phyloP scores from a whole-genome alignment of 2,329 filamentous ascomycete genomes.

The Aspergillus brunneoviolaceus region DNA sequence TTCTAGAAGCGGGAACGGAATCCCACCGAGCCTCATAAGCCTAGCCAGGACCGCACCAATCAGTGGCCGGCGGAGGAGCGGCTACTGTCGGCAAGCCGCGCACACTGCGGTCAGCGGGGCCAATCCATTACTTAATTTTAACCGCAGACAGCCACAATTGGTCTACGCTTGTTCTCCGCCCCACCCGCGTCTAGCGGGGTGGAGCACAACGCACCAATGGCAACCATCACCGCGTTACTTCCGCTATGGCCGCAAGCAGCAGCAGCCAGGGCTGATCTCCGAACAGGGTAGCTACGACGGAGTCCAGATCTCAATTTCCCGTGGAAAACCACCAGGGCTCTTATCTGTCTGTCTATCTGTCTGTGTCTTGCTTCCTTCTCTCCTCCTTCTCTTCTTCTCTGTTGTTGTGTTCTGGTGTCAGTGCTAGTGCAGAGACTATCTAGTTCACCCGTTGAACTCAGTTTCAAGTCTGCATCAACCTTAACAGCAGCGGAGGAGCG shows the following conservation, averaged over 20 bases:
- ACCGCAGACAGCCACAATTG: conserved; percentile 2
- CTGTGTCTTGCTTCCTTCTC: neutral
- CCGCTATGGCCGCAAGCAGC: neutral
- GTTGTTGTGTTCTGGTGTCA: neutral
- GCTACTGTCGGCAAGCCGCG: conserved; percentile 1
- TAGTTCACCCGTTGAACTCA: neutral
- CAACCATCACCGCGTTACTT: neutral
- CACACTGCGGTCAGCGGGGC: neutral
- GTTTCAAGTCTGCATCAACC: neutral
- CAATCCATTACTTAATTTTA: conserved; percentile 12
- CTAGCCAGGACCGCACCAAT: conserved; percentile 2
- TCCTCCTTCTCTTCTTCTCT: neutral
- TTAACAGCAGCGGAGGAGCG: neutral
- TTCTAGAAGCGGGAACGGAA: conserved; percentile 4
- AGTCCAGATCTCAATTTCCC: neutral
- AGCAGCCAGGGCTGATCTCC: neutral
- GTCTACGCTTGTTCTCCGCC: neutral
- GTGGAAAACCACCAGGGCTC: neutral
- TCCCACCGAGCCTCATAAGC: neutral
- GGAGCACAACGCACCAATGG: neutral
- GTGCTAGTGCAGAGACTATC: neutral
- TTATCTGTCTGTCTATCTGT: neutral
- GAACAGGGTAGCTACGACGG: conserved; percentile 3
- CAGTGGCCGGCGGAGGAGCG: neutral
- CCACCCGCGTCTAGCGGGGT: neutral